Evolutionary conservation across 2,329 filamentous ascomycete genomes (phyloP), one percentile per base, ranked within the genome.

Genomic region (Beauveria sp.): DNA sequence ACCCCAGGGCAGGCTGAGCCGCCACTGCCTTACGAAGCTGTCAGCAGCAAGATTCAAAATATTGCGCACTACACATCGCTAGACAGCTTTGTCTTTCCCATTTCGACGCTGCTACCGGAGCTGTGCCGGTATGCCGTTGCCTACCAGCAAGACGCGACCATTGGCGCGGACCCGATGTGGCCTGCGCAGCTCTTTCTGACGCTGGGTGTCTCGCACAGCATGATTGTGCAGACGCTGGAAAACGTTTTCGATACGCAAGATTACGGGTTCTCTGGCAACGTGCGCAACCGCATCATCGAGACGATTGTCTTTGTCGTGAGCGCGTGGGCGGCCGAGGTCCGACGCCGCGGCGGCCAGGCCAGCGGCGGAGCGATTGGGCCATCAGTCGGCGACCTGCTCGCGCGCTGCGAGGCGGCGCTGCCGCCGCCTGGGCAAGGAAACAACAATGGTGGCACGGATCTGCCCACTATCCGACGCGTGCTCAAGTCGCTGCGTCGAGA

Each of bases 61-160:
- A 86, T 89, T 67, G 84, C 85, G 37, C 83, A 87, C 67, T 82
- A 84, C 48, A 84, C 86, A 18, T 83, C 82, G 10, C 79, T 85
- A 24, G 85, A 87, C 70, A 85, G 85, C 69, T 82, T 85, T 64
- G 84, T 88, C 61, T 89, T 89, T 74, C 85, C 84, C 0, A 81
- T 88, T 8, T 75, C 80, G 60, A 77, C 79, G 2, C 76, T 89
- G 1, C 77, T 89, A 12, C 83, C 84, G 0, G 79, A 86, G 63
- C 73, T 89, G 8, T 87, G 86, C 71, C 78, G 78, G 24, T 89
- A 88, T 66, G 80, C 84, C 1, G 72, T 84, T 41, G 80, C 83
- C 61, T 76, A 83, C 63, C 78, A 81, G 58, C 83, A 85, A 66
- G 84, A 87, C 65, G 77, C 77, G 2, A 80, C 80, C 8, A 82